Conservation (phyloP, 208 protist species). For the Phytomonas francai region DNA sequence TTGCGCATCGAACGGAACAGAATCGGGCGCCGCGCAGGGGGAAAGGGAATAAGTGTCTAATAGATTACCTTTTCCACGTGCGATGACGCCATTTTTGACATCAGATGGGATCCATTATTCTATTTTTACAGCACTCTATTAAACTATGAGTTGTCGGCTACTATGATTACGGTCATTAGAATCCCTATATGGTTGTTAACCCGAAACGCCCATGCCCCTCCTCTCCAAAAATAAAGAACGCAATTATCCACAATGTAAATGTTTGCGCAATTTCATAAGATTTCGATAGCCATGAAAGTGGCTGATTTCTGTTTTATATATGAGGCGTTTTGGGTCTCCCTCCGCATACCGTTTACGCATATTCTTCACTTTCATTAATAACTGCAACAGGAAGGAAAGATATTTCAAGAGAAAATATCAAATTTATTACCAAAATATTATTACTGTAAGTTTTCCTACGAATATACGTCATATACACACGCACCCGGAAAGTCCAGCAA, state of each 20-base stretch:
- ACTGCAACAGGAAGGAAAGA: background rate
- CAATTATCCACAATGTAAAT: background rate
- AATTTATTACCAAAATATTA: background rate
- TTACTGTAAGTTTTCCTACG: background rate
- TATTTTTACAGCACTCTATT: background rate
- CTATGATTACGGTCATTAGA: background rate
- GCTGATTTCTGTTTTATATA: background rate
- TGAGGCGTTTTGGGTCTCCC: background rate
- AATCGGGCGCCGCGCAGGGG: background rate
- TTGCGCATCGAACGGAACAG: background rate
- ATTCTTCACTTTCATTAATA: background rate
- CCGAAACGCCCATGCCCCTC: background rate
- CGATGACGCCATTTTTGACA: background rate
- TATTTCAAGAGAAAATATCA: background rate
- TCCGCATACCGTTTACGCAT: background rate
- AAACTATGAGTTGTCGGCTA: background rate
- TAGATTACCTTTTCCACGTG: background rate
- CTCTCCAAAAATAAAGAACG: background rate
- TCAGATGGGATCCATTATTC: background rate
- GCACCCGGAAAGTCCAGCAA: background rate
- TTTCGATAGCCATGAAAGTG: background rate
- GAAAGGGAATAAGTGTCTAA: constrained; percentile 1
- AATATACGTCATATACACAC: background rate
- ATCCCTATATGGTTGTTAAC: background rate
- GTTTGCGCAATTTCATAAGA: background rate